Percentiles rank a stretch among this genome's conserved stretches.
Evolutionary conservation across 2,329 filamentous ascomycete genomes (phyloP).

Genomic region (Graphium sp.): DNA sequence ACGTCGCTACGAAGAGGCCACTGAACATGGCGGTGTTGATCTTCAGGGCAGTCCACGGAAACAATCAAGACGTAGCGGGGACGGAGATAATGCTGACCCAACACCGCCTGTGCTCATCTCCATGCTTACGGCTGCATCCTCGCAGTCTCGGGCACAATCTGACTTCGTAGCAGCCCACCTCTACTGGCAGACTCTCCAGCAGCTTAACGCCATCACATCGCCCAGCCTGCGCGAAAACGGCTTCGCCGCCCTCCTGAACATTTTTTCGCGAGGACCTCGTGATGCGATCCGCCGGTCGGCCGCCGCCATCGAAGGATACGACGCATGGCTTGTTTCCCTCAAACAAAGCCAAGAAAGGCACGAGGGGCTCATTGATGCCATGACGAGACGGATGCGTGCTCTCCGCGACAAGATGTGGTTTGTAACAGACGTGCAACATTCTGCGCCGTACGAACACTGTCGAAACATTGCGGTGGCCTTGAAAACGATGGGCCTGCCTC

Average conservation of each 20-base stretch:
- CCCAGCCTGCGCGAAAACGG: slow-evolving; percentile 48
- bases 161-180: slow-evolving; percentile 74
- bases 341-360: slow-evolving; percentile 69
- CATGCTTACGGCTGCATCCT: slow-evolving; percentile 63
- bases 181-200: slow-evolving; percentile 70
- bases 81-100: slow-evolving; percentile 6
- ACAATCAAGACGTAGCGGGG: slow-evolving; percentile 5
- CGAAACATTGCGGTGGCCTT: slow-evolving; percentile 73
- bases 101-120: slow-evolving; percentile 40
- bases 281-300: slow-evolving; percentile 54
- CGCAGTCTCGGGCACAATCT: slow-evolving; percentile 59
- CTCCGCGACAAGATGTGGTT: slow-evolving; percentile 98
- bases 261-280: slow-evolving; percentile 56
- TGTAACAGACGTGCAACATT: slow-evolving; percentile 82
- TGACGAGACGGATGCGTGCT: slow-evolving; percentile 56
- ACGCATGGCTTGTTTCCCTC: slow-evolving; percentile 69
- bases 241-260: slow-evolving; percentile 54
- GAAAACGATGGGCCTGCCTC: slow-evolving; percentile 69
- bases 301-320: slow-evolving; percentile 60
- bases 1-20: slow-evolving; percentile 4
- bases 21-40: slow-evolving; percentile 5
- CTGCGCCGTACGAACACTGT: slow-evolving; percentile 73
- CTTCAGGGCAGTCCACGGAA: background rate
- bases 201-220: slow-evolving; percentile 46
- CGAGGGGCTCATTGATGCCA: slow-evolving; percentile 55